Percentiles rank a stretch among this genome's conserved stretches.
Evolutionary conservation across 2,329 filamentous ascomycete genomes (phyloP).

Genomic region (Aspergillus pseudoviridinutans): DNA sequence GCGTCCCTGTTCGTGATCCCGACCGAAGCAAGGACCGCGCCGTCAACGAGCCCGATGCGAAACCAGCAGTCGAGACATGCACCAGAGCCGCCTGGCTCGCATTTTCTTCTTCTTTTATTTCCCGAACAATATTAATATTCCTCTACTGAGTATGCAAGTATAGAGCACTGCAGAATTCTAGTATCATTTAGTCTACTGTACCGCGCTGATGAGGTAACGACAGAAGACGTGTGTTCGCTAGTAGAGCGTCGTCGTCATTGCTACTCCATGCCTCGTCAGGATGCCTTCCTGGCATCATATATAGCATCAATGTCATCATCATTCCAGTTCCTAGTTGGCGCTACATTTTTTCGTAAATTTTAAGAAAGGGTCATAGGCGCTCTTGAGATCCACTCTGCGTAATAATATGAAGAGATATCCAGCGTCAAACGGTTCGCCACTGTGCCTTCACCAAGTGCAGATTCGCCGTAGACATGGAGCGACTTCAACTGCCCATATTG

Average conservation of each 20-base stretch:
- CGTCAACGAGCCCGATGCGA: not conserved
- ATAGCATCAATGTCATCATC: not conserved
- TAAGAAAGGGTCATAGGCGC: too few relatives aligned
- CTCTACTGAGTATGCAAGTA: too few relatives aligned
- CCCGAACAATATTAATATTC: not conserved
- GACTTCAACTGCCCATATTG: not conserved
- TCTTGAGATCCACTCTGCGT: not conserved
- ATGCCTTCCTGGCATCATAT: not conserved
- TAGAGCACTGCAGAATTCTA: not conserved
- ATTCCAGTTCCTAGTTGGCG: not conserved
- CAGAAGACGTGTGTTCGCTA: too few relatives aligned
- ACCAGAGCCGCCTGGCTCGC: too few relatives aligned
- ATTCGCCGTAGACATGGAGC: not conserved
- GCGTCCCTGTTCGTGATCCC: too few relatives aligned
- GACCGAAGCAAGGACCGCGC: not conserved
- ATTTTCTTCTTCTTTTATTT: too few relatives aligned
- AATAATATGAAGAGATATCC: not conserved
- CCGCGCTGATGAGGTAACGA: not conserved
- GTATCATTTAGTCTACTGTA: not conserved
- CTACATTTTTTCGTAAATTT: not conserved
- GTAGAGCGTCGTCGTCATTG: not conserved
- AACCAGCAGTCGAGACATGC: too few relatives aligned
- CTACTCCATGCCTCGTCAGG: not conserved
- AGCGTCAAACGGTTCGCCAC: not conserved
- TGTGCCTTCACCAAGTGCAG: not conserved